phyloP scores from a whole-genome alignment of 2,329 filamentous ascomycete species.

The Tolypocladium ovalisporum region DNA sequence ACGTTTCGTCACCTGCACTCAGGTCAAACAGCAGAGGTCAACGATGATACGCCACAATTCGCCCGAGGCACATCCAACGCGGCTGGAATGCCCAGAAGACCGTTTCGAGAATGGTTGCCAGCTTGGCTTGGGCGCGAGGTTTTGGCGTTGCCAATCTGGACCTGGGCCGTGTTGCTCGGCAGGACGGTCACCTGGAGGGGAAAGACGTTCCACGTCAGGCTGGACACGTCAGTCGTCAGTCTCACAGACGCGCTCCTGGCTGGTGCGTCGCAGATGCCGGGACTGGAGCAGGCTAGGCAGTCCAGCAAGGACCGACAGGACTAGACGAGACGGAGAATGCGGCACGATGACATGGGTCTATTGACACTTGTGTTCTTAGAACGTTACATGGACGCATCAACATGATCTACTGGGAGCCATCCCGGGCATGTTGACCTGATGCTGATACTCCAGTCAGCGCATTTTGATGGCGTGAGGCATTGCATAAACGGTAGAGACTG shows the following conservation, averaged over 20 bases:
- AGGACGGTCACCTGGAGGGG: conserved; percentile 82
- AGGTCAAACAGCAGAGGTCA: conserved; percentile 56
- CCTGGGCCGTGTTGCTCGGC: conserved; percentile 80
- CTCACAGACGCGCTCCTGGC: conserved; percentile 4
- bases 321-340: conserved; percentile 1
- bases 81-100: conserved; percentile 34
- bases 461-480: not conserved
- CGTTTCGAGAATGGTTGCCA: conserved; percentile 59
- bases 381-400: not conserved
- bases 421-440: not conserved
- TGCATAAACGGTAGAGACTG: not conserved
- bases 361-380: not conserved
- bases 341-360: not conserved
- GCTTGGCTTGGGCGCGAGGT: conserved; percentile 81
- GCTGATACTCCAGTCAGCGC: not conserved
- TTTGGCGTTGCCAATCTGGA: conserved; percentile 81
- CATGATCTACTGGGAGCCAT: not conserved
- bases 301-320: conserved; percentile 15
- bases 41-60: conserved; percentile 66
- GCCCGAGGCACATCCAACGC: conserved; percentile 35
- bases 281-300: conserved; percentile 10
- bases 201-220: conserved; percentile 65
- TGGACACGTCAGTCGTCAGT: conserved; percentile 68
- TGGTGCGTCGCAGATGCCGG: conserved; percentile 7
- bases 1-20: conserved; percentile 67